Evolutionary conservation across 345 rosid species (phyloP).

Genomic region (Melaleuca quinquenervia): DNA sequence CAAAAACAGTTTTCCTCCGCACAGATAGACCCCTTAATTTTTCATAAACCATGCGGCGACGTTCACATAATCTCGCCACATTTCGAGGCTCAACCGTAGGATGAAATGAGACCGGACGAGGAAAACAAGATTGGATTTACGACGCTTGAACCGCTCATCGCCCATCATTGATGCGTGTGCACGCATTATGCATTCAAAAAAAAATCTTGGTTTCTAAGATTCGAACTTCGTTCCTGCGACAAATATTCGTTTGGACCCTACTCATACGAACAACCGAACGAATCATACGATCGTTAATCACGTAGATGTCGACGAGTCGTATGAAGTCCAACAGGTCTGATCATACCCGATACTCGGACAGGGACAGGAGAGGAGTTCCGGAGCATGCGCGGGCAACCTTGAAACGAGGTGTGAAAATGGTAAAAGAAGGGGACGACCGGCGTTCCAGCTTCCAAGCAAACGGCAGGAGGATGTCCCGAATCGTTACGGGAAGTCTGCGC

Average conservation of each 20-base stretch:
- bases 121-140: neutral
- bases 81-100: neutral
- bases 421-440: neutral
- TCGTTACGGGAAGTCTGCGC: accelerated
- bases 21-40: too few species aligned
- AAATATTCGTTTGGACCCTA: neutral
- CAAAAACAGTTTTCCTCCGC: too few species aligned
- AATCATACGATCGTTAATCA: neutral
- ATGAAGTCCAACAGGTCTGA: neutral
- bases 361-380: neutral
- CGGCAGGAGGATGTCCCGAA: accelerated
- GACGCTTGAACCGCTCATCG: neutral
- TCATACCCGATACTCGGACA: neutral
- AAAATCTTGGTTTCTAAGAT: neutral
- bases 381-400: neutral
- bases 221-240: neutral
- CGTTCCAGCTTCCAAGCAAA: too few species aligned
- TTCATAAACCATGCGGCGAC: neutral
- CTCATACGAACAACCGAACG: neutral
- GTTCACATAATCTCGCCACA: neutral
- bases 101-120: neutral
- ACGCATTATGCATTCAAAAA: neutral
- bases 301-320: neutral
- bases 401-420: neutral
- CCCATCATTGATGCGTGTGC: accelerated